phyloP scores from a whole-genome alignment of 192 early-diverging fungal genomes.

The Linnemannia schmuckeri region DNA sequence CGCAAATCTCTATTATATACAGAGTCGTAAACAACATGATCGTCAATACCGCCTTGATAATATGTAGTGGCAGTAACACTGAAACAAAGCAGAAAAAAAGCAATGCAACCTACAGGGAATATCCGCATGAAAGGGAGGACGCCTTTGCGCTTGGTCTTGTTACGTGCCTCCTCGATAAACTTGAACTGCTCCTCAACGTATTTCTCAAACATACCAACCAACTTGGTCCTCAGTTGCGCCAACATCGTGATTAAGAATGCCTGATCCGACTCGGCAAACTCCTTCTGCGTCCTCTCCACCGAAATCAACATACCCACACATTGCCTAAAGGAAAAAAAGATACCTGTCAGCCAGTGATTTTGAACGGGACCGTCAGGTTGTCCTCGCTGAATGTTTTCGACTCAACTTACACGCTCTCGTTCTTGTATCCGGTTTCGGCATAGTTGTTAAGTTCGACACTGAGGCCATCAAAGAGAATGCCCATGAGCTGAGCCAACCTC shows the following conservation, averaged over 20 bases:
- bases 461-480: constrained; percentile 82
- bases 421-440: constrained; percentile 82
- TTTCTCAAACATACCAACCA: constrained; percentile 81
- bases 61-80: too few relatives aligned
- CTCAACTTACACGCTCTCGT: constrained; percentile 73
- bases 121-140: constrained; percentile 91
- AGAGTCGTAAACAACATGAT: not conserved
- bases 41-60: not conserved
- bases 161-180: constrained; percentile 92
- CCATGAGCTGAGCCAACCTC: constrained; percentile 72
- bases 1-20: constrained; percentile 74
- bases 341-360: not conserved
- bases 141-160: constrained; percentile 87
- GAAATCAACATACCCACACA: constrained; percentile 88
- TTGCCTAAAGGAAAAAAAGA: constrained; percentile 52
- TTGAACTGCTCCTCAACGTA: constrained; percentile 91
- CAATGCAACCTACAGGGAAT: constrained; percentile 77
- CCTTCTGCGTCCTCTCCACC: constrained; percentile 77
- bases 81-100: not conserved
- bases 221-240: constrained; percentile 72
- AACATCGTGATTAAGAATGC: constrained; percentile 76
- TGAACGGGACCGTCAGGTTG: not conserved
- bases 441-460: constrained; percentile 78
- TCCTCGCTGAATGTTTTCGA: not conserved
- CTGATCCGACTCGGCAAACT: constrained; percentile 81